These are phyloP conservation scores for Leptographium wingfieldii DNA, from an alignment of 2,329 filamentous ascomycete species.

Conservation along the genomic window DNA sequence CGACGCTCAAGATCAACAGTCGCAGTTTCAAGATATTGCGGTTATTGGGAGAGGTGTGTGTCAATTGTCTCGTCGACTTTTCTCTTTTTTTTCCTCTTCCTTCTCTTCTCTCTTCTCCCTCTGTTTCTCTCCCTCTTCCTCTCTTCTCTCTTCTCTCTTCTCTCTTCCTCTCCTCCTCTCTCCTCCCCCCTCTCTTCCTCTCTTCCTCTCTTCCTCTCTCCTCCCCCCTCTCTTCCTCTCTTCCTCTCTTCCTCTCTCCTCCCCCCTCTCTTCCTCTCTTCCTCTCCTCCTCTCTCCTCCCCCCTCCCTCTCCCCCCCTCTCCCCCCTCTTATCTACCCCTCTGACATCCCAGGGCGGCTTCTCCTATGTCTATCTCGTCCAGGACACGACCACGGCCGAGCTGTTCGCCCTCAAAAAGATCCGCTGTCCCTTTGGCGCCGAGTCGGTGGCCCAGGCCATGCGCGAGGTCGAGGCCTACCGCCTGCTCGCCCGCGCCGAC, in stretches of 20 bases:
- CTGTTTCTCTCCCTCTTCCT: too few relatives aligned
- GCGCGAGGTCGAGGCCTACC: conserved; percentile 95
- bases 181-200: background rate
- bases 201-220: too few relatives aligned
- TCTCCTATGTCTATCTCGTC: conserved; percentile 98
- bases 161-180: background rate
- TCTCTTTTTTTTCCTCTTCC: background rate
- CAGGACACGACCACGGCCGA: conserved; percentile 76
- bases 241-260: background rate
- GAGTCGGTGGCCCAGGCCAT: conserved; percentile 91
- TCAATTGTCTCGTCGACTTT: background rate
- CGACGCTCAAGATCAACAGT: conserved; percentile 88
- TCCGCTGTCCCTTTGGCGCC: conserved; percentile 92
- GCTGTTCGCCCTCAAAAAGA: conserved; percentile 94
- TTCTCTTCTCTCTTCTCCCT: too few relatives aligned
- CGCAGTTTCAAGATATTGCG: conserved; percentile 93
- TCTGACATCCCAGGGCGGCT: conserved; percentile 57
- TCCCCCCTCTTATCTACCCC: background rate
- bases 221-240: too few relatives aligned
- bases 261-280: background rate
- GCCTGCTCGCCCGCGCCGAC: conserved; percentile 67
- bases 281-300: background rate
- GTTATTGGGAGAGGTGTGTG: conserved; percentile 71
- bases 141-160: too few relatives aligned
- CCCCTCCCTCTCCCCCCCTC: background rate